Evolutionary conservation across 2,329 filamentous ascomycete genomes (phyloP), one percentile per base, ranked within the genome.

Genomic region (Calycina marina): DNA sequence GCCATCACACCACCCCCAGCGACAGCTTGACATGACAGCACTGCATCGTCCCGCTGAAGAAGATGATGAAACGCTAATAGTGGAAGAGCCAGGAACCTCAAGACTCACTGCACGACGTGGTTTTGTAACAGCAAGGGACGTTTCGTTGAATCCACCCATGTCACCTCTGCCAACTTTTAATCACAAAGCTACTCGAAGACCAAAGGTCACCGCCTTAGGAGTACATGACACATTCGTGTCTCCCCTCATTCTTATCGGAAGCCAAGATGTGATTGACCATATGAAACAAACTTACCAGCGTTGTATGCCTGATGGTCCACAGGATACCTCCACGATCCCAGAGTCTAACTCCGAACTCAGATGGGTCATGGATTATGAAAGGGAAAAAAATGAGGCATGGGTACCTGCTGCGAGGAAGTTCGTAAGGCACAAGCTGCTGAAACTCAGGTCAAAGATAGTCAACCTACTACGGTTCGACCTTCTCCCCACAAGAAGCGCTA

Each of bases 311-410:
- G 8, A 1, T 4, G 20, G 17, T 14, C 29, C 30, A 11, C 30
- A 28, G 25, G 34, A 36, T 17, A 24, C 14, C 14, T 28, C 30
- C n/a, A 28, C 26, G 25, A 34, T 35, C 12, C 14, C 14, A 11
- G 8, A 16, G 5, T 3, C n/a, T 4, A 39, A 44, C 18, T 12
- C 32, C 6, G 45, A 51, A 25, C 38, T 53, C 26, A 38, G 40
- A n/a, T 50, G 44, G 45, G 42, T 48, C 26, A 49, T 54, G 44
- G 47, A 51, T 14, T 54, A 45, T 28, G 51, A 54, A 26, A 34
- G 43, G 13, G 43, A 50, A 13, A 53, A 53, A 34, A 46, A 47
- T 28, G 25, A 35, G 20, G 48, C 11, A 53, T 39, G 24, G 47
- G 41, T 15, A 40, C 36, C n/a, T 45, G 41, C 14, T 44, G 49